Conservation (phyloP, 1,284 basidiomycete species). For the Clitocybe nebularis region DNA sequence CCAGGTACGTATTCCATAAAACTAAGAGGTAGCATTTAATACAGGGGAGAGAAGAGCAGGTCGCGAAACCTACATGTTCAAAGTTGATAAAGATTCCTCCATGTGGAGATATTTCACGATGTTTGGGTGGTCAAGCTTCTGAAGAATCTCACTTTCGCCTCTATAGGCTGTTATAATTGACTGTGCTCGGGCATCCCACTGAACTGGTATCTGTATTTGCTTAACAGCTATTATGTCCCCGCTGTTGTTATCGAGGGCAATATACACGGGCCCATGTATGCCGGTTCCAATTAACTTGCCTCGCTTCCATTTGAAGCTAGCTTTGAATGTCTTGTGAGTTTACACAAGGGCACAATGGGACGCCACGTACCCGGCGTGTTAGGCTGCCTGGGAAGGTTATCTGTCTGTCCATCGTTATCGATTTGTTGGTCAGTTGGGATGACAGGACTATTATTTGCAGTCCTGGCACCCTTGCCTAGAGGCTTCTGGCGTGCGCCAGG, state of each 20-base stretch:
- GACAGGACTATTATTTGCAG: no score
- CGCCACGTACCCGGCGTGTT: no score
- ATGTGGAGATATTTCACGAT: slow-evolving; percentile 13
- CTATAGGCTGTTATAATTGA: slow-evolving; percentile 11
- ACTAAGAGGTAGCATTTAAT: slow-evolving; percentile 28
- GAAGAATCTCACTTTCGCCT: slow-evolving; percentile 13
- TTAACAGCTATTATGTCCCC: slow-evolving; percentile 13
- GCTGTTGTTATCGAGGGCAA: slow-evolving; percentile 10
- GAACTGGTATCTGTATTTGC: slow-evolving; percentile 12
- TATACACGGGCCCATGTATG: slow-evolving; percentile 11
- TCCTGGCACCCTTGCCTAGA: no score
- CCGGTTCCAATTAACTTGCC: slow-evolving; percentile 13
- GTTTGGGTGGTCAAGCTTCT: slow-evolving; percentile 12
- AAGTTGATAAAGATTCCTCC: slow-evolving; percentile 9
- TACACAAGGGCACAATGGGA: no score
- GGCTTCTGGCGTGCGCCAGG: no score
- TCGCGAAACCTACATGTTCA: slow-evolving; percentile 14
- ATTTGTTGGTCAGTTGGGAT: no score
- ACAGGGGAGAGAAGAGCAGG: slow-evolving; percentile 1
- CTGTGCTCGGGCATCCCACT: slow-evolving; percentile 2
- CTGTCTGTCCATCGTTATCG: no score
- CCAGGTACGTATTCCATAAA: slow-evolving; percentile 90
- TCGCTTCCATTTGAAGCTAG: slow-evolving; percentile 9
- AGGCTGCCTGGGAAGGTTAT: no score
- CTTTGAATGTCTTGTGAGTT: no score